These are phyloP conservation scores for Zymoseptoria crescenta DNA, from an alignment of 2,329 filamentous ascomycete species.

Conservation along the genomic window DNA sequence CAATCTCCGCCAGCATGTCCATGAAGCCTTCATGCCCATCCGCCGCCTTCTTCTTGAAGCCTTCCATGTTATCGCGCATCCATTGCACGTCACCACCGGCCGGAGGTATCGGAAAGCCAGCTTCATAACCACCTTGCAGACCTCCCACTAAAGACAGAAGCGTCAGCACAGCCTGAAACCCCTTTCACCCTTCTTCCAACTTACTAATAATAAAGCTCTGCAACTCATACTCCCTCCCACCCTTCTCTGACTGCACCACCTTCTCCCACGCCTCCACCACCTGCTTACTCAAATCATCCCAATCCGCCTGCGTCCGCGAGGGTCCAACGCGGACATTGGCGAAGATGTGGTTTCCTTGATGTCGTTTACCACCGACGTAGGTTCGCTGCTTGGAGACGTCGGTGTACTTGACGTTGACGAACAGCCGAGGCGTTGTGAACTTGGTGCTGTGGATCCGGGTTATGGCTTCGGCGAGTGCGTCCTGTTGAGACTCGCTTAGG, in stretches of 20 bases:
- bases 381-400: constrained; percentile 15
- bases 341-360: constrained; percentile 27
- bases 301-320: constrained; percentile 26
- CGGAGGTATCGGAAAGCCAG: constrained; percentile 25
- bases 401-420: constrained; percentile 39
- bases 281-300: constrained; percentile 21
- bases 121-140: constrained; percentile 27
- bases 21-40: constrained; percentile 29
- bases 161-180: background rate
- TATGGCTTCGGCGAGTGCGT: constrained; percentile 34
- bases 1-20: constrained; percentile 27
- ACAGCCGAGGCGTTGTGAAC: constrained; percentile 37
- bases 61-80: constrained; percentile 28
- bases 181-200: no score
- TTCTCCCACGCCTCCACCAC: constrained; percentile 25
- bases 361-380: constrained; percentile 33
- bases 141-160: constrained; percentile 21
- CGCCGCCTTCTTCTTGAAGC: constrained; percentile 29
- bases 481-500: constrained; percentile 29
- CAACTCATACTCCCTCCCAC: constrained; percentile 14
- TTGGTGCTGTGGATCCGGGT: constrained; percentile 36
- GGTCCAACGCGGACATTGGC: constrained; percentile 31
- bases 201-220: constrained; percentile 13
- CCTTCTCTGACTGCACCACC: constrained; percentile 10
- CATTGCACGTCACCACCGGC: constrained; percentile 28